Evolutionary conservation across 2,329 filamentous ascomycete genomes (phyloP), one percentile per base, ranked within the genome.

Genomic region (Bipolaris zeicola): DNA sequence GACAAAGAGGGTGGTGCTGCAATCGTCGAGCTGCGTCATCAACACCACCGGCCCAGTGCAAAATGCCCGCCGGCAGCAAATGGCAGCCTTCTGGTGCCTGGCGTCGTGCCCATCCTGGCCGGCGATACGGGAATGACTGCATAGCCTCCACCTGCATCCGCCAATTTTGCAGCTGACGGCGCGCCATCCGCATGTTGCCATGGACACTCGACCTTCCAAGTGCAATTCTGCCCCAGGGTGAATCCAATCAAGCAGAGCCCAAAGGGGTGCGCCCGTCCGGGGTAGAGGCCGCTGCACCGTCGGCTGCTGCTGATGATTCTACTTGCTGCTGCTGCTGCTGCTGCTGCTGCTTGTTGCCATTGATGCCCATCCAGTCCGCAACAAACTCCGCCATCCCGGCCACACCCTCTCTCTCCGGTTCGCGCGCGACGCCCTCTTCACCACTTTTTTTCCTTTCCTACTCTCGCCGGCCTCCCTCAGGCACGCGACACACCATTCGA

Each of bases 21-120:
- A 34, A 7, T n/a, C 2, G 58, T 60, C 55, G 7, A 45, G 36
- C 55, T 52, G 57, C 53, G 55, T 54, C 60, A 56, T 45, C 60
- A 51, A 45, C 60, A 50, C 53, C 24, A 33, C 16, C 10, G 28
- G 28, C 13, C 42, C 42, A 33, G 24, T 8, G 16, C 26, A 68
- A 62, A 64, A 68, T 70, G 65, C 67, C 64, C 65, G 55, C 67
- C 55, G 60, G 57, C 55, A 56, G 55, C 63, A 68, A 61, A 64
- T 67, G 60, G 55, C 52, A 50, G 49, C 58, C 39, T 46, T 55
- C 59, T 49, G 47, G 62, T 67, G 60, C 63, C 64, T 69, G 66
- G 61, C 64, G 52, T 54, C 46, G 24, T 28, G 47, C 51, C 47
- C 45, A 52, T 55, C 57, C 42, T 58, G 58, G 47, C 41, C 54